Conservation (phyloP, 495 filamentous ascomycete genomes). For the Astrothelium subdiscretum region DNA sequence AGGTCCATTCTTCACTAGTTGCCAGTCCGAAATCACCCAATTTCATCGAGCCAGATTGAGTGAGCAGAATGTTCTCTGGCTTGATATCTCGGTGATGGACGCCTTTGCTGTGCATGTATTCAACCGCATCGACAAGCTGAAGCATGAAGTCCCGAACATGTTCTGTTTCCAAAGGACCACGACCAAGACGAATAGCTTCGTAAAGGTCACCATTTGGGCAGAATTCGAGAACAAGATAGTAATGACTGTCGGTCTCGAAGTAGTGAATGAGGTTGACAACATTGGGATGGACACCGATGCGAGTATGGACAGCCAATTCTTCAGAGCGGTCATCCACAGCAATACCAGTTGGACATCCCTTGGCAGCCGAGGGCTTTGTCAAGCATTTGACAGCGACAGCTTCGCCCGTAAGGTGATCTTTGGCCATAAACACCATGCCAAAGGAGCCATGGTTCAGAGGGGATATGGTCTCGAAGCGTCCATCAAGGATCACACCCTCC, state of each 20-base stretch:
- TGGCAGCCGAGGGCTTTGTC: constrained; percentile 56
- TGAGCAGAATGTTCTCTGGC: constrained; percentile 97
- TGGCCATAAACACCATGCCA: constrained; percentile 92
- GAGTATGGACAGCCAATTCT: constrained; percentile 71
- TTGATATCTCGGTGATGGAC: constrained; percentile 98
- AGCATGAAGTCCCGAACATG: constrained; percentile 97
- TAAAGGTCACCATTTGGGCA: constrained; percentile 96
- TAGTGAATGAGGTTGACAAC: constrained; percentile 86
- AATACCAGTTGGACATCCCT: constrained; percentile 37
- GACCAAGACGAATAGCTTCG: constrained; percentile 82
- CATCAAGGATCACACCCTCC: constrained; percentile 29
- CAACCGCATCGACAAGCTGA: constrained; percentile 78
- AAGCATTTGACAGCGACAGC: constrained; percentile 90
- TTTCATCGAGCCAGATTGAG: constrained; percentile 77
- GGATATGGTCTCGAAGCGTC: constrained; percentile 76
- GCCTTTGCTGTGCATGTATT: constrained; percentile 80
- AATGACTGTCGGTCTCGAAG: constrained; percentile 82
- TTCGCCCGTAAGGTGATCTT: constrained; percentile 59
- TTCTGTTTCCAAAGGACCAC: constrained; percentile 84
- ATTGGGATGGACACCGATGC: constrained; percentile 70
- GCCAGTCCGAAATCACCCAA: constrained; percentile 93
- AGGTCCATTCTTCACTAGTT: constrained; percentile 73
- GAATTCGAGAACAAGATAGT: constrained; percentile 89
- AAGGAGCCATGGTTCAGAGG: constrained; percentile 98
- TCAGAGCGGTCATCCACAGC: constrained; percentile 75